Evolutionary conservation across 2,329 filamentous ascomycete species (phyloP).

Genomic region (Trichoderma sp.): DNA sequence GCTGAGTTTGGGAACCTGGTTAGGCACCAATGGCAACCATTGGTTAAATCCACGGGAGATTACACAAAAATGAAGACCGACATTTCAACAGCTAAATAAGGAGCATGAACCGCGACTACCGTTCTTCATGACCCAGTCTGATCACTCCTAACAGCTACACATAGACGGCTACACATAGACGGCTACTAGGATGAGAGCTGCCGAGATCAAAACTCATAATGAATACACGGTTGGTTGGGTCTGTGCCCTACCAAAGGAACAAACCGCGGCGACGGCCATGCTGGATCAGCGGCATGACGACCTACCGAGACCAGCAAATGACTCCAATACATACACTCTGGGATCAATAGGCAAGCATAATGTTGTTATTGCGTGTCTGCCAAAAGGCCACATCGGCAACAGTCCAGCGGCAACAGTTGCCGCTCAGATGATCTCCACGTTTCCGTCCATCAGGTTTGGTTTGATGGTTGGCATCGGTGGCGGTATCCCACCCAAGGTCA

Average conservation of each 20-base stretch:
- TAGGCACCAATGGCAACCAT: no score
- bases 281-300: not conserved
- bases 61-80: no score
- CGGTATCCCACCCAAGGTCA: not conserved
- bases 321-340: not conserved
- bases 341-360: not conserved
- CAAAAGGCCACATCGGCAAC: not conserved
- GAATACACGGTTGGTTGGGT: not conserved
- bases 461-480: not conserved
- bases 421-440: not conserved
- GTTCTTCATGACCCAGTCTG: no score
- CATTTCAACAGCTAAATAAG: no score
- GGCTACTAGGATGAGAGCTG: no score
- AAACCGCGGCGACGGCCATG: not conserved
- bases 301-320: not conserved
- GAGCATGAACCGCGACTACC: no score
- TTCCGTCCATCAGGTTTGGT: not conserved
- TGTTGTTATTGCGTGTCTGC: not conserved
- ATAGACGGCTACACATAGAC: no score
- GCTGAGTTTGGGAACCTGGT: no score
- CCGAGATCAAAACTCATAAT: not conserved
- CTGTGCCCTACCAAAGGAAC: not conserved
- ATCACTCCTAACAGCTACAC: not conserved
- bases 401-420: not conserved
- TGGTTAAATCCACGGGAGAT: no score